These are phyloP conservation scores for Leccinum variabile DNA, from an alignment of 1,284 basidiomycete genomes.

Conservation along the genomic window DNA sequence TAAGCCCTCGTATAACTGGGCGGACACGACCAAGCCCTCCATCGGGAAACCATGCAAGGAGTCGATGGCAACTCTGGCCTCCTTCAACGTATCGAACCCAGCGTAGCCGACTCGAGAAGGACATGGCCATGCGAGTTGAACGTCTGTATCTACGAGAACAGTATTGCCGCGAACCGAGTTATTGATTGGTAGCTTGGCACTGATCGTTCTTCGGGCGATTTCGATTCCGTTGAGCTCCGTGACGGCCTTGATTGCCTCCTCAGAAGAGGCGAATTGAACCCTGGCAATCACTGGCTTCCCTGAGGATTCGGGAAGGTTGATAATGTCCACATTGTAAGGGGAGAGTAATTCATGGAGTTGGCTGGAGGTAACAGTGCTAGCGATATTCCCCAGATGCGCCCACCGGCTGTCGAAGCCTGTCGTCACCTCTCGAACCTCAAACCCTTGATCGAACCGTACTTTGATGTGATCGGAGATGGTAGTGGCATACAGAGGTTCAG, in stretches of 20 bases:
- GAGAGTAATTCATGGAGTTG: conserved; percentile 21
- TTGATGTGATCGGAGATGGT: conserved; percentile 32
- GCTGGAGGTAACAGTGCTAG: conserved; percentile 12
- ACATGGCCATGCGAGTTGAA: conserved; percentile 54
- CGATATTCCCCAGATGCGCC: conserved; percentile 39
- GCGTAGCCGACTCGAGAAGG: conserved; percentile 54
- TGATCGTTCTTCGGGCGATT: conserved; percentile 41
- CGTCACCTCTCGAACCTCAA: conserved; percentile 37
- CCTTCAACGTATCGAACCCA: conserved; percentile 50
- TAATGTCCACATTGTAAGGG: conserved; percentile 43
- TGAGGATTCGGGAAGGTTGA: conserved; percentile 34
- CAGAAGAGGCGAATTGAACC: conserved; percentile 46
- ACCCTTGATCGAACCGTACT: conserved; percentile 42
- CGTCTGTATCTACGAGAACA: conserved; percentile 26
- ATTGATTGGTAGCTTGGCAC: conserved; percentile 32
- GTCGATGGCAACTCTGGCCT: conserved; percentile 49
- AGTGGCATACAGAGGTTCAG: conserved; percentile 21
- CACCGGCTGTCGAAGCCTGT: conserved; percentile 48
- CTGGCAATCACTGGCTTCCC: conserved; percentile 36
- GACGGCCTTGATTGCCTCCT: conserved; percentile 51
- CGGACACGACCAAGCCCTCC: conserved; percentile 43
- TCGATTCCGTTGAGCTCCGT: conserved; percentile 46
- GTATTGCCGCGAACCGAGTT: conserved; percentile 25
- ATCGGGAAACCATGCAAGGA: conserved; percentile 38
- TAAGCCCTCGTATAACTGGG: conserved; percentile 50